A percentile compares a stretch with the other conserved stretches of the same genome.
Evolutionary conservation across 352 stramenopile genomes (phyloP).

Genomic region (Phytophthora citrophthora): DNA sequence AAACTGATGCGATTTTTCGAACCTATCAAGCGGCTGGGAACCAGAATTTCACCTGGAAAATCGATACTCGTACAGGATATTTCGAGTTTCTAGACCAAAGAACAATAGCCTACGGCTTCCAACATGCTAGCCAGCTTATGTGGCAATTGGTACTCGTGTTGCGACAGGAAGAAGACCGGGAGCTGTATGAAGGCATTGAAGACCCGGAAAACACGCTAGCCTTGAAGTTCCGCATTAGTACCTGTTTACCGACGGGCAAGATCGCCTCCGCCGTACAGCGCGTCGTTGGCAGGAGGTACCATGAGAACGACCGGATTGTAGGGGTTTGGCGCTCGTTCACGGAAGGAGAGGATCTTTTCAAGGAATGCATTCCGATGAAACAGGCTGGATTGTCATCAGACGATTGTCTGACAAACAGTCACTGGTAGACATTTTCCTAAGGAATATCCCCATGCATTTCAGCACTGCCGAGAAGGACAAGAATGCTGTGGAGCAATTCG

Average conservation of each 20-base stretch:
- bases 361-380: slow-evolving; percentile 1
- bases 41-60: neutral
- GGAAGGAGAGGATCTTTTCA: neutral
- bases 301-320: neutral
- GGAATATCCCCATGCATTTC: neutral
- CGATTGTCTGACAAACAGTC: neutral
- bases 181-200: neutral
- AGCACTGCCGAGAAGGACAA: neutral
- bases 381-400: neutral
- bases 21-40: too few species aligned
- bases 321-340: slow-evolving; percentile 1
- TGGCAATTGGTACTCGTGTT: neutral
- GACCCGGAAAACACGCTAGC: neutral
- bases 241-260: neutral
- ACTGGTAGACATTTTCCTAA: neutral
- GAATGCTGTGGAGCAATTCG: neutral
- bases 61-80: neutral
- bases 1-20: too few species aligned
- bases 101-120: neutral
- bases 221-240: neutral
- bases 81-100: neutral
- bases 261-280: neutral
- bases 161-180: neutral
- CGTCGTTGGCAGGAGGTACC: neutral
- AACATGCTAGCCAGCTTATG: neutral